Percentiles rank a stretch among this genome's conserved stretches.
phyloP scores from a whole-genome alignment of 768 basidiomycete genomes.

The Mycena maculata region DNA sequence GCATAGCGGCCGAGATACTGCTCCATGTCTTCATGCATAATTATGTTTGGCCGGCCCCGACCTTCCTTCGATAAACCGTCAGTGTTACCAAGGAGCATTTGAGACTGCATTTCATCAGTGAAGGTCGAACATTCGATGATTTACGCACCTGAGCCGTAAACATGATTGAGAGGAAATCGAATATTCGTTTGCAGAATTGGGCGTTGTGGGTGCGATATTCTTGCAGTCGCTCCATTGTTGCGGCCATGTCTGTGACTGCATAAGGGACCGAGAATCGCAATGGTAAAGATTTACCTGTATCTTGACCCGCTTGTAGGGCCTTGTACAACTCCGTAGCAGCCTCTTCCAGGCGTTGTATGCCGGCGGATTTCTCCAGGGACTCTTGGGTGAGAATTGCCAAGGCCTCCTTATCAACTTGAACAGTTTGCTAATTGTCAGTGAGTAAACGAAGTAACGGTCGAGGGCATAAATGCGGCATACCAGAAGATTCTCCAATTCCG shows the following conservation, averaged over 20 bases:
- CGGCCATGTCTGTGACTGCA: conserved; percentile 83
- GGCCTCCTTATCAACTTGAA: conserved; percentile 87
- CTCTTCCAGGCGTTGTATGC: conserved; percentile 83
- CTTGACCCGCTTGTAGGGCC: conserved; percentile 89
- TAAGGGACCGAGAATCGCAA: conserved; percentile 22
- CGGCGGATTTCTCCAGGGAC: conserved; percentile 82
- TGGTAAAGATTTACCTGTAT: conserved; percentile 70
- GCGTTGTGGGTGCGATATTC: conserved; percentile 91
- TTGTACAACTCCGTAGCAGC: conserved; percentile 94
- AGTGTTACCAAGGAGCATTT: conserved; percentile 72
- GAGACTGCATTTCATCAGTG: conserved; percentile 57
- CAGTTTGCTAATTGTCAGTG: conserved; percentile 75
- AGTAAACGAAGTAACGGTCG: conserved; percentile 1
- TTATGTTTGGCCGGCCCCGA: conserved; percentile 59
- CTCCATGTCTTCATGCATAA: conserved; percentile 81
- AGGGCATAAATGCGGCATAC: conserved; percentile 53
- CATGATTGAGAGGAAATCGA: conserved; percentile 92
- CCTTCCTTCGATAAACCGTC: conserved; percentile 64
- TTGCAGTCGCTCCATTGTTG: conserved; percentile 91
- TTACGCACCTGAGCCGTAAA: conserved; percentile 84
- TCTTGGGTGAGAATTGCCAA: conserved; percentile 87
- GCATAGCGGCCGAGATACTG: conserved; percentile 88
- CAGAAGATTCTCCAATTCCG: conserved; percentile 88
- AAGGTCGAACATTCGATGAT: background rate
- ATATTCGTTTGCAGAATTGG: conserved; percentile 93